These are phyloP conservation scores for Rhizophlyctis rosea DNA, from an alignment of 192 early-diverging fungal genomes.

Conservation along the genomic window DNA sequence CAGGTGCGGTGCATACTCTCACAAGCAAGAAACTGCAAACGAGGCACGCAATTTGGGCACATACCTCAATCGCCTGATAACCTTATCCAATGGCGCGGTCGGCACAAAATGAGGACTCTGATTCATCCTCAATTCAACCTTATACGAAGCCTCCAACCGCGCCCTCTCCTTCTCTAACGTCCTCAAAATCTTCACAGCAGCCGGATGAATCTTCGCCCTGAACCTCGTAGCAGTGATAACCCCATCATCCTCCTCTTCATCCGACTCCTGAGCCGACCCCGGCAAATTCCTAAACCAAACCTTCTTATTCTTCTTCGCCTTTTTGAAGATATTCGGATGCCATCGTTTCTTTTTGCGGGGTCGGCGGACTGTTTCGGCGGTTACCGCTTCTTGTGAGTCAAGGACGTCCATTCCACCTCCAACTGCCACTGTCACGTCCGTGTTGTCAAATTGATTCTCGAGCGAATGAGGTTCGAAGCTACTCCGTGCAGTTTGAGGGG, in stretches of 20 bases:
- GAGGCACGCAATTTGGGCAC: not conserved
- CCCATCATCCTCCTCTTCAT: conserved; percentile 5
- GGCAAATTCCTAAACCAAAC: not conserved
- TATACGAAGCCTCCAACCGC: conserved; percentile 26
- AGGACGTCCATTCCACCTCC: conserved; percentile 27
- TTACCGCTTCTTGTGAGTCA: conserved; percentile 26
- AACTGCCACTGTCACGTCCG: conserved; percentile 16
- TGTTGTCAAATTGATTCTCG: conserved; percentile 4
- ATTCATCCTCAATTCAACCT: conserved; percentile 16
- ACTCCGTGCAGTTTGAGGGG: not conserved
- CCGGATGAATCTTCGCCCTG: conserved; percentile 22
- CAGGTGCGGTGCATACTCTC: not conserved
- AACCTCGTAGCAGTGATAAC: conserved; percentile 9
- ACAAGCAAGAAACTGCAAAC: not conserved
- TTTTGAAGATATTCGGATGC: not conserved
- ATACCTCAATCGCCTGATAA: conserved; percentile 23
- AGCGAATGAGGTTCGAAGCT: not conserved
- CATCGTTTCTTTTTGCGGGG: too few species aligned
- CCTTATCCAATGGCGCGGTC: conserved; percentile 18
- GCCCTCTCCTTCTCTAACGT: conserved; percentile 28
- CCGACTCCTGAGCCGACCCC: not conserved
- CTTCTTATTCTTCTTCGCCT: not conserved
- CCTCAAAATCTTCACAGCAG: conserved; percentile 20
- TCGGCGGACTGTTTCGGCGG: too few species aligned
- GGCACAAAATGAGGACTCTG: conserved; percentile 25